phyloP scores from a whole-genome alignment of 345 rosid species.

The Boechera stricta region DNA sequence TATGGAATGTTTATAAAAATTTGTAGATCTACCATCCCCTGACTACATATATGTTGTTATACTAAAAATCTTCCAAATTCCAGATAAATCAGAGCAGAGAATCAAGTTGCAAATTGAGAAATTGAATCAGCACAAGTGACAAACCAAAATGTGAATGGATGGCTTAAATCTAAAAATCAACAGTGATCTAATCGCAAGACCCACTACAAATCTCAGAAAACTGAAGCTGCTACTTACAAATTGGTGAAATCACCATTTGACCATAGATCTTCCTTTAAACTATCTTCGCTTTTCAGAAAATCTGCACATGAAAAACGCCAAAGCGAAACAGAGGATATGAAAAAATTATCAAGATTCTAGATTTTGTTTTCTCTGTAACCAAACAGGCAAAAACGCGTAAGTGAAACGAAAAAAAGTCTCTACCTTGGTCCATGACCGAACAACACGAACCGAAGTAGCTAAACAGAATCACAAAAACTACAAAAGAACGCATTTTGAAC shows the following conservation, averaged over 20 bases:
- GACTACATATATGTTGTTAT: slow-evolving; percentile 3
- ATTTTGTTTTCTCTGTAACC: slow-evolving; percentile 25
- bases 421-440: slow-evolving; percentile 73
- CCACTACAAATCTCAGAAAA: background rate
- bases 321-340: slow-evolving; percentile 16
- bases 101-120: background rate
- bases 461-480: slow-evolving; percentile 46
- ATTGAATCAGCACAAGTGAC: too few relatives aligned
- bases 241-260: slow-evolving; percentile 24
- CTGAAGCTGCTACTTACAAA: slow-evolving; percentile 30
- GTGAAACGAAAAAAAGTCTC: background rate
- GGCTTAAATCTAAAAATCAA: background rate
- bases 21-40: slow-evolving; percentile 15
- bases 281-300: slow-evolving; percentile 36
- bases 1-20: background rate
- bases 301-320: slow-evolving; percentile 44
- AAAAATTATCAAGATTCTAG: background rate
- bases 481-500: slow-evolving; percentile 24
- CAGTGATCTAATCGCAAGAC: background rate
- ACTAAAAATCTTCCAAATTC: background rate
- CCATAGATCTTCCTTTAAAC: slow-evolving; percentile 41
- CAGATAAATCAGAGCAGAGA: background rate
- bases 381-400: background rate
- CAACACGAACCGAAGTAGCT: slow-evolving; percentile 46
- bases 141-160: too few relatives aligned